A percentile compares a stretch with the other conserved stretches of the same genome.
Conservation (phyloP, 257 asterid genomes). For the Solanum chmielewskii region DNA sequence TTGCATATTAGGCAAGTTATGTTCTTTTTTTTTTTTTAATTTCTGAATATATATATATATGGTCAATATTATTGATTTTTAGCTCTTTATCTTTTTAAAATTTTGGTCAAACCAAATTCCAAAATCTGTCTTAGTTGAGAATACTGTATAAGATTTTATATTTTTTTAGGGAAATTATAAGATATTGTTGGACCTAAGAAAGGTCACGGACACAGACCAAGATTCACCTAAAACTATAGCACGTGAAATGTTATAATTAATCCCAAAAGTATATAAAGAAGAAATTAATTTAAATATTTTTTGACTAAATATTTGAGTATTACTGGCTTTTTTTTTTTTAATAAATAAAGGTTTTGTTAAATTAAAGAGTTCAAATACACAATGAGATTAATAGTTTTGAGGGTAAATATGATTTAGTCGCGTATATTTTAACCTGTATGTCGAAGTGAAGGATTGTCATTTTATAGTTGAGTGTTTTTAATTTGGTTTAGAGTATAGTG, state of each 20-base stretch:
- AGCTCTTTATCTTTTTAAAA: not conserved
- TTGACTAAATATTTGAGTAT: not conserved
- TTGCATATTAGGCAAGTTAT: not conserved
- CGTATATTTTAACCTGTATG: not conserved
- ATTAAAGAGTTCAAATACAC: not conserved
- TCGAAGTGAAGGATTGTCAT: too few relatives aligned
- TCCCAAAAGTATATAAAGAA: not conserved
- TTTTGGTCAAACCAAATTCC: not conserved
- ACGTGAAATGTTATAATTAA: not conserved
- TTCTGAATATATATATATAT: not conserved
- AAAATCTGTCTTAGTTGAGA: not conserved
- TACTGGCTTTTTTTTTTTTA: not conserved
- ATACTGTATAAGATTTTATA: not conserved
- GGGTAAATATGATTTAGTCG: not conserved
- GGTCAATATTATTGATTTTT: not conserved
- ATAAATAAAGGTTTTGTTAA: not conserved
- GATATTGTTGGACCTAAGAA: not conserved
- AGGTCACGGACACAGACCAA: conserved; percentile 5
- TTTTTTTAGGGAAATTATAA: not conserved
- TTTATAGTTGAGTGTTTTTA: too few relatives aligned
- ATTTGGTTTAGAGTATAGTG: too few relatives aligned
- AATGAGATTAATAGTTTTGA: not conserved
- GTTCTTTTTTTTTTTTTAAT: not conserved
- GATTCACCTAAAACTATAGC: not conserved
- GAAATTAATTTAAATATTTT: not conserved